Base-by-base conservation (phyloP, 2,329 filamentous ascomycete species). In the Ramularia collo-cygni region DNA sequence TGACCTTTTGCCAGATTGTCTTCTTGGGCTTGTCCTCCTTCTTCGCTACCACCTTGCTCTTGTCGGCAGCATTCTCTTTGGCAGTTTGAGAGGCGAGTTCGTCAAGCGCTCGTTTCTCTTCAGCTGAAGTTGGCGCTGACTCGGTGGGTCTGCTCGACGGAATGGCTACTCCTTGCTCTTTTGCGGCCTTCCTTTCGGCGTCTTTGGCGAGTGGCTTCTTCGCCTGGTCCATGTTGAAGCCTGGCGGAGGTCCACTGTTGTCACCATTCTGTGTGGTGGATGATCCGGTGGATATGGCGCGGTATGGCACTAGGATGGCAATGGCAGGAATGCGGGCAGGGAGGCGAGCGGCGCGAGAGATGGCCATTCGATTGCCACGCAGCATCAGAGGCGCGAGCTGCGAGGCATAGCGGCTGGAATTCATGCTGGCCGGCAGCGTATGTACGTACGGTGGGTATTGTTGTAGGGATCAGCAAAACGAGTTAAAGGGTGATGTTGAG, bases 1-100 rank as follows among this genome's bases (percentile, higher is more conserved):
- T 98, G 59, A 98, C 81, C 69, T 89, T 94, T 63, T 96, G 85
- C 65, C 79, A 83, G 1, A 96, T 35, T 0, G 89, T 95, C 65
- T 95, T 68, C 61, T 95, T 95, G 70, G 89, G 87, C 54, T 82
- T 76, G 46, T 85, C 81, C 41, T 84, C 78, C 51, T 77, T 74
- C 58, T 79, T 79, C 41, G 77, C 73, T 7, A 75, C 63, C 1
- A 72, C 61, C 38, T 75, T 77, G 50, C 81, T 75, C 39, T 72
- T 67, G 7, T 68, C 64, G 6, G n/a, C n/a, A n/a, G 66, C 60
- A 35, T 66, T 68, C 13, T 59, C 59, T 8, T 59, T 72, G 4
- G 64, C 59, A 65, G 83, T 86, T 48, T 74, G 71, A 8, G 73
- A 72, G 4, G 76, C 77, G 27, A 86, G 65, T 56, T 85, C 80